Evolutionary conservation across 2,329 filamentous ascomycete species (phyloP).

Genomic region (Phialocephala subalpina): DNA sequence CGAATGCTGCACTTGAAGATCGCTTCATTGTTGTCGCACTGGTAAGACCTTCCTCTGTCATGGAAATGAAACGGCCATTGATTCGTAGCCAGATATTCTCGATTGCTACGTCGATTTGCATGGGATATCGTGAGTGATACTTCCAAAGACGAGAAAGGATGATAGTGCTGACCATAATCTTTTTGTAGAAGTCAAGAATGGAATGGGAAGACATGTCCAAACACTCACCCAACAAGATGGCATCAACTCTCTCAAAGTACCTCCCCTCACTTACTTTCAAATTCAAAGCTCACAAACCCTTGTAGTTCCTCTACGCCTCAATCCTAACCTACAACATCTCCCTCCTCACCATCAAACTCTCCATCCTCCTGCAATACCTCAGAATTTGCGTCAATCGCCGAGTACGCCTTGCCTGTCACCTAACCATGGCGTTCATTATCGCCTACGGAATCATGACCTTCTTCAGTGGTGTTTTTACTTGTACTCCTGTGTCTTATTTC

Average conservation of each 20-base stretch:
- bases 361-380: conserved; percentile 25
- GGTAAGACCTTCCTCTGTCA: conserved; percentile 7
- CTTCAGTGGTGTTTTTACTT: conserved; percentile 20
- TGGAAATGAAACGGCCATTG: not conserved
- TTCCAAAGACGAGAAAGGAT: not conserved
- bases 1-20: conserved; percentile 19
- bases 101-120: conserved; percentile 16
- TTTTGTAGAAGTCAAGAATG: conserved; percentile 17
- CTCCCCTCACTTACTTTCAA: not conserved
- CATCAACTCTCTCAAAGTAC: conserved; percentile 15
- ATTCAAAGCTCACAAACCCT: not conserved
- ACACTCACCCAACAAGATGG: conserved; percentile 9
- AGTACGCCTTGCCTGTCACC: conserved; percentile 12
- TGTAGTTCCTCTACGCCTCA: conserved; percentile 12
- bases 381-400: conserved; percentile 10
- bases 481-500: conserved; percentile 18
- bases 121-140: not conserved
- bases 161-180: not conserved
- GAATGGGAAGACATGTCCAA: conserved; percentile 18
- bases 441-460: conserved; percentile 13
- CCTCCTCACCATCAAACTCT: conserved; percentile 23
- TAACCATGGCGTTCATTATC: conserved; percentile 15
- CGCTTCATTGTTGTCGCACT: conserved; percentile 9
- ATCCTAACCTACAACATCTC: conserved; percentile 24
- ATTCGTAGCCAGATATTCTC: conserved; percentile 13